Conservation (phyloP, 352 stramenopile species). For the Pelagophyceae sp. region DNA sequence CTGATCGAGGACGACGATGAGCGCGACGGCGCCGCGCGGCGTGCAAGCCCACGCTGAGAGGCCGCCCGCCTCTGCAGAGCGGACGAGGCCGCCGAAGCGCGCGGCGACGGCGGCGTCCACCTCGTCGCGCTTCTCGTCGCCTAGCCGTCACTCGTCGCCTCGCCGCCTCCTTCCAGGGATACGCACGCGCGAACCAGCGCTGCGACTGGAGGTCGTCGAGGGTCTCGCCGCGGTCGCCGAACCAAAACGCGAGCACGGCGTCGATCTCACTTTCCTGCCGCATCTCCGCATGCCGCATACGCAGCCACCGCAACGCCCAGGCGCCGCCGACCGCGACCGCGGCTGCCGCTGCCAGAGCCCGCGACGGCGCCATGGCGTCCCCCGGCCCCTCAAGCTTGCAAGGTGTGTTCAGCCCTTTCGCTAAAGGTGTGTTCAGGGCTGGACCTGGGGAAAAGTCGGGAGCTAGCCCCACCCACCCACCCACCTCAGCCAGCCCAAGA, state of each 20-base stretch:
- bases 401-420: too few relatives aligned
- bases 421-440: too few relatives aligned
- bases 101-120: neutral
- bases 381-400: too few relatives aligned
- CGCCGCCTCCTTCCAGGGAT: neutral
- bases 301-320: neutral
- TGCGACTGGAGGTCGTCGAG: neutral
- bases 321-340: neutral
- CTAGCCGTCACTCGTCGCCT: neutral
- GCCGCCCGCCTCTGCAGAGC: neutral
- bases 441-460: too few relatives aligned
- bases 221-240: neutral
- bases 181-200: constrained; percentile 6
- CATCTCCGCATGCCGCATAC: neutral
- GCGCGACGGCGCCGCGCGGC: constrained; percentile 39
- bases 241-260: constrained; percentile 1
- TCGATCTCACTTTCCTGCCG: neutral
- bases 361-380: too few relatives aligned
- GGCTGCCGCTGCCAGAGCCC: neutral
- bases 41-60: neutral
- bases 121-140: neutral
- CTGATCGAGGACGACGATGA: constrained; percentile 72
- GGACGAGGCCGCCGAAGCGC: neutral
- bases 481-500: too few relatives aligned
- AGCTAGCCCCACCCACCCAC: too few relatives aligned